Conservation (phyloP, 73 alveolate species). For the Paramecium octaurelia region DNA sequence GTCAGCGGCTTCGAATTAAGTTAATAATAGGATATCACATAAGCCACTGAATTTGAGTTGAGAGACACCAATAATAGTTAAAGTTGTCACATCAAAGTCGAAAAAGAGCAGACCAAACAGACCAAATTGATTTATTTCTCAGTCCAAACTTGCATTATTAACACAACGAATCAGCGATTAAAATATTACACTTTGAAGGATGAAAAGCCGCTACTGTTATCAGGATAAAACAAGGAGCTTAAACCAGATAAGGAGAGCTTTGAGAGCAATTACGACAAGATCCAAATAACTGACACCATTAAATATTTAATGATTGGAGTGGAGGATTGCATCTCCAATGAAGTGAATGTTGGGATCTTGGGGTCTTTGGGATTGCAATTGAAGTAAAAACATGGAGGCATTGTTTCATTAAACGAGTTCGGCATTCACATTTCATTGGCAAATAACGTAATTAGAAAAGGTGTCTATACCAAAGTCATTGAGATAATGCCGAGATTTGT, state of each 20-base stretch:
- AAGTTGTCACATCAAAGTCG: neutral
- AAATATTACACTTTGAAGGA: neutral
- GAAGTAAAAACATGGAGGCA: neutral
- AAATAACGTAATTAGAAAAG: neutral
- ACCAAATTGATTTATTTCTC: neutral
- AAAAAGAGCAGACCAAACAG: neutral
- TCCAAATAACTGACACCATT: neutral
- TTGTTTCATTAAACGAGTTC: neutral
- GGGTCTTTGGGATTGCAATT: constrained; percentile 4
- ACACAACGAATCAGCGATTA: neutral
- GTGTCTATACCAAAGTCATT: constrained; percentile 25
- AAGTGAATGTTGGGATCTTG: neutral
- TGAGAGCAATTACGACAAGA: neutral
- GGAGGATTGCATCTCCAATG: neutral
- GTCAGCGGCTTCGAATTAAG: neutral
- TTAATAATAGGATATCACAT: neutral
- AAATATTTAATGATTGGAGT: constrained; percentile 16
- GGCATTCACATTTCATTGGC: constrained; percentile 37
- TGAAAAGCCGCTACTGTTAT: neutral
- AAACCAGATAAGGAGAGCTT: neutral
- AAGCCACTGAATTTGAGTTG: neutral
- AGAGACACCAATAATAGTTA: neutral
- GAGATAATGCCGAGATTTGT: constrained; percentile 50
- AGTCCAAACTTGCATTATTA: neutral
- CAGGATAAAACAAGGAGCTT: neutral